Evolutionary conservation across 305 asterid species (phyloP).

Genomic region (Fraxinus albicans): DNA sequence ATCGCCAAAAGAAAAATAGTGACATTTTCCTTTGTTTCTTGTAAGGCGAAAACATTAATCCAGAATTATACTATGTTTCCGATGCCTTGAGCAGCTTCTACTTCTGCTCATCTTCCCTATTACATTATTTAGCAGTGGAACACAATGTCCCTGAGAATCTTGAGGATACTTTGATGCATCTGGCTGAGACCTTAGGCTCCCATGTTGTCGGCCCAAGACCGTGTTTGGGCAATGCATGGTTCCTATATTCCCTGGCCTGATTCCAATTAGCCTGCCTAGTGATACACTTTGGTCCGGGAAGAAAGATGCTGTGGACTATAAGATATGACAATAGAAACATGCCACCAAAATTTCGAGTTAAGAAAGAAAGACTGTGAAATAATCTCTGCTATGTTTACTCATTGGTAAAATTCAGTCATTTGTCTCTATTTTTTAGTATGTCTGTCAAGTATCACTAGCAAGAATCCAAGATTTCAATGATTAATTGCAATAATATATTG

Average conservation of each 20-base stretch:
- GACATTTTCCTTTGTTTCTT: background rate
- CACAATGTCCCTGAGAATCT: constrained; percentile 44
- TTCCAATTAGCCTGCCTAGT: constrained; percentile 61
- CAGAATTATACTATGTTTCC: background rate
- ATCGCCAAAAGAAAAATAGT: background rate
- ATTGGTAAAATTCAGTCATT: background rate
- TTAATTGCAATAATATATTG: background rate
- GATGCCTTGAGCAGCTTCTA: constrained; percentile 8
- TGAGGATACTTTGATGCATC: constrained; percentile 9
- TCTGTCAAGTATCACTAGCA: background rate
- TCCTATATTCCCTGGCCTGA: constrained; percentile 35
- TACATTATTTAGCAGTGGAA: constrained; percentile 44
- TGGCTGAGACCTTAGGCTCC: constrained; percentile 7
- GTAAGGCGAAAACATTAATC: background rate
- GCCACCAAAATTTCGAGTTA: background rate
- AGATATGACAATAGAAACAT: background rate
- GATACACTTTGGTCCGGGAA: constrained; percentile 62
- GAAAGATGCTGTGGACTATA: constrained; percentile 66
- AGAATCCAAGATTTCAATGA: background rate
- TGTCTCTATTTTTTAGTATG: background rate
- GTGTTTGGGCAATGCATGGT: constrained; percentile 13
- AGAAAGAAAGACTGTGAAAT: background rate
- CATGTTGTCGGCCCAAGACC: background rate
- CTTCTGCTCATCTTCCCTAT: constrained; percentile 20
- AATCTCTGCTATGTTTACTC: background rate